Conservation (phyloP, 2,329 filamentous ascomycete species). For the Teratosphaeria epicoccoides region DNA sequence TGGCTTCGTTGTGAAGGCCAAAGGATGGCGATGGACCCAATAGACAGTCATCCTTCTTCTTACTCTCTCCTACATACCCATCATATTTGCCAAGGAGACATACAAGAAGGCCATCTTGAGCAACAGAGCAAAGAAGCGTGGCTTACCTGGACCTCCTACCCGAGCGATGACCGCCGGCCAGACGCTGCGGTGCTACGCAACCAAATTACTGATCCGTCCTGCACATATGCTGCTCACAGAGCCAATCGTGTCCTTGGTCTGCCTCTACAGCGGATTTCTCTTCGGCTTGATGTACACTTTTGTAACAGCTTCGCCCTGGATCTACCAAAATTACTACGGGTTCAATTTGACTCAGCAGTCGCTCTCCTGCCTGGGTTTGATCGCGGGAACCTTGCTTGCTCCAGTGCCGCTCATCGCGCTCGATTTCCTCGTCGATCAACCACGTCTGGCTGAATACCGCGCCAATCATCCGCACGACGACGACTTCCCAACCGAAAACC, state of each 20-base stretch:
- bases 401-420: conserved; percentile 17
- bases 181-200: conserved; percentile 13
- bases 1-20: conserved; percentile 19
- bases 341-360: conserved; percentile 21
- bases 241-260: conserved; percentile 32
- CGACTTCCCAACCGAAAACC: conserved; percentile 20
- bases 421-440: conserved; percentile 20
- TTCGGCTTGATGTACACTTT: conserved; percentile 33
- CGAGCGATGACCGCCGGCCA: conserved; percentile 5
- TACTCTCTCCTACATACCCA: conserved; percentile 20
- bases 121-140: conserved; percentile 17
- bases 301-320: conserved; percentile 29
- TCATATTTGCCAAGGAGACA: conserved; percentile 20
- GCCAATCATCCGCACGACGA: conserved; percentile 2
- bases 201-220: conserved; percentile 18
- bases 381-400: conserved; percentile 14
- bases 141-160: conserved; percentile 10
- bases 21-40: conserved; percentile 28
- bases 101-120: conserved; percentile 26
- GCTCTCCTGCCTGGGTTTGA: conserved; percentile 26
- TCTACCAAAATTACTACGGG: conserved; percentile 22
- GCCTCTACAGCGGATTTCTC: conserved; percentile 32
- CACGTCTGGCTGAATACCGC: conserved; percentile 10
- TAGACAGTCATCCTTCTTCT: conserved; percentile 24
- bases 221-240: conserved; percentile 31